Percentiles rank a stretch among this genome's conserved stretches.
phyloP scores from a whole-genome alignment of 139 green algal genomes.

The Haematococcus lacustris region DNA sequence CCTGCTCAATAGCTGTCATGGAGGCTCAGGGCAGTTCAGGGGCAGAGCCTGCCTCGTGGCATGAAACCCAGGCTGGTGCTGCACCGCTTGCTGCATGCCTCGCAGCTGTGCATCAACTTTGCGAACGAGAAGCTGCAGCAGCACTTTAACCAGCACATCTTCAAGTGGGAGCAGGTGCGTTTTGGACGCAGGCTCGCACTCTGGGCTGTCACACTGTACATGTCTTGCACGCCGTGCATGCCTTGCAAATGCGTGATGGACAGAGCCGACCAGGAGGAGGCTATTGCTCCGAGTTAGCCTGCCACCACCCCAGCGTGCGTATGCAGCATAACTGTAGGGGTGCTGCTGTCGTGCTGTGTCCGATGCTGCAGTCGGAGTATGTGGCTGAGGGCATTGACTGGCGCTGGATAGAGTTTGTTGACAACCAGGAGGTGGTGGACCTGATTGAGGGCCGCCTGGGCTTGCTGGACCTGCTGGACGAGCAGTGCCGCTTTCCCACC shows the following conservation, averaged over 20 bases:
- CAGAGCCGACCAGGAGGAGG: no score
- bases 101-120: conserved; percentile 87
- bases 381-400: conserved; percentile 95
- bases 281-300: no score
- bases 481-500: conserved; percentile 68
- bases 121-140: conserved; percentile 77
- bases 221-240: no score
- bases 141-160: conserved; percentile 67
- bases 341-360: no score
- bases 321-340: no score
- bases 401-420: conserved; percentile 93
- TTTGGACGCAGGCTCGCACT: no score
- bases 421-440: conserved; percentile 98
- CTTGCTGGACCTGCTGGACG: conserved; percentile 92
- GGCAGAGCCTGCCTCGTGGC: no score
- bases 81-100: not conserved
- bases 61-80: not conserved
- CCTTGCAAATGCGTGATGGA: no score
- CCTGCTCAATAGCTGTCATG: no score
- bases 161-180: conserved; percentile 60
- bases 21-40: no score
- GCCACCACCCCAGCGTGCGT: no score
- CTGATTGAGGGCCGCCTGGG: conserved; percentile 84
- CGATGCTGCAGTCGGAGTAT: conserved; percentile 92
- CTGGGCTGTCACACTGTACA: no score